Conservation (phyloP, 352 stramenopile genomes). For the Phytopythium ostracodes region DNA sequence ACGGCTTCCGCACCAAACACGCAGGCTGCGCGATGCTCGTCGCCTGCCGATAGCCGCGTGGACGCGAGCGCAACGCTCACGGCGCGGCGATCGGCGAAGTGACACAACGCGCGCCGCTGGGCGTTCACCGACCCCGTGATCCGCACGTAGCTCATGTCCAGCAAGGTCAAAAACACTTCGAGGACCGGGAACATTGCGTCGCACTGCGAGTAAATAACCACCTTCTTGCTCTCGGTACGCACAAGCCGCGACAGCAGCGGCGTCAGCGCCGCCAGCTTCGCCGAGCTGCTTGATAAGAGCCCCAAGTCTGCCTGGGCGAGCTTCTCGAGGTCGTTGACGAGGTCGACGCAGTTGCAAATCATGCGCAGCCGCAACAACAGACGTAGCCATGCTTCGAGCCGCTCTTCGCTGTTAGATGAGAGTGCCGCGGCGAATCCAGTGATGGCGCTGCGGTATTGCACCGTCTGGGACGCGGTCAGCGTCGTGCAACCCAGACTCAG, state of each 20-base stretch:
- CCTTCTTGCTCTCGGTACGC: conserved; percentile 53
- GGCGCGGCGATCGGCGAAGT: conserved; percentile 58
- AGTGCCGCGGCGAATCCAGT: conserved; percentile 48
- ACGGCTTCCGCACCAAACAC: conserved; percentile 77
- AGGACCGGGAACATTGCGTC: conserved; percentile 68
- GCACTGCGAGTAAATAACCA: conserved; percentile 79
- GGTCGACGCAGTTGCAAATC: conserved; percentile 81
- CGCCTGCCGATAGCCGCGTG: conserved; percentile 40
- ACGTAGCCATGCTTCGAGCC: conserved; percentile 56
- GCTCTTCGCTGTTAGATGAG: conserved; percentile 41
- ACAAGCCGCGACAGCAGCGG: conserved; percentile 53
- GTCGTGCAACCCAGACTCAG: conserved; percentile 60
- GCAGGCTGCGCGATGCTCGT: conserved; percentile 42
- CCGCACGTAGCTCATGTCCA: conserved; percentile 60
- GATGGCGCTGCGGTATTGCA: conserved; percentile 65
- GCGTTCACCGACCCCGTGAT: conserved; percentile 47
- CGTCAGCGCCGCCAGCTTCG: conserved; percentile 56
- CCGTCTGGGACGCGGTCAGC: conserved; percentile 44
- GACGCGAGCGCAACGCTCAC: conserved; percentile 72
- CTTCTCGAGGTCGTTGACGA: conserved; percentile 76
- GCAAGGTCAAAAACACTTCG: conserved; percentile 60
- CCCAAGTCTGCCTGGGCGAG: conserved; percentile 61
- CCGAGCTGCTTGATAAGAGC: conserved; percentile 51
- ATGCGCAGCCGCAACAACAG: conserved; percentile 58
- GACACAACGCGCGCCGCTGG: conserved; percentile 60